phyloP scores from a whole-genome alignment of 768 basidiomycete genomes.

The Leccinum variicolor region DNA sequence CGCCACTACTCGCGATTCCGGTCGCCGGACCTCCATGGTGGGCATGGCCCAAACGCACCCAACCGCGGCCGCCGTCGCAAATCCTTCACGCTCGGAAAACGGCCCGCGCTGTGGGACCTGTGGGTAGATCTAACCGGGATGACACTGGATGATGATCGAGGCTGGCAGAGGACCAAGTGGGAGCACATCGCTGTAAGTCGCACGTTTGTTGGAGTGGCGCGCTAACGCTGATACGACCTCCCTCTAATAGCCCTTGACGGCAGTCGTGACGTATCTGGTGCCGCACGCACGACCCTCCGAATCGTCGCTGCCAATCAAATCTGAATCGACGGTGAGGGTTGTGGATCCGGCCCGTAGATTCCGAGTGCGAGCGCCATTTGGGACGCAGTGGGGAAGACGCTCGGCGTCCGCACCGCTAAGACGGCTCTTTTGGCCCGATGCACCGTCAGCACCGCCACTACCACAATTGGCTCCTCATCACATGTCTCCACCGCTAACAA shows the following conservation, averaged over 20 bases:
- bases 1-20: conserved; percentile 30
- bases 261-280: conserved; percentile 5
- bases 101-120: conserved; percentile 46
- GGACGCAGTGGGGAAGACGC: background rate
- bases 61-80: background rate
- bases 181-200: conserved; percentile 39
- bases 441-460: background rate
- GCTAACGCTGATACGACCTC: background rate
- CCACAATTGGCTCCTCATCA: background rate
- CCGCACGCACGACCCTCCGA: background rate
- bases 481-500: background rate
- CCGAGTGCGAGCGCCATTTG: background rate
- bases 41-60: background rate
- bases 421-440: background rate
- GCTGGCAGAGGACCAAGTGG: conserved; percentile 31
- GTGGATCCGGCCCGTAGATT: background rate
- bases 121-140: conserved; percentile 20
- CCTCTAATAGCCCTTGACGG: conserved; percentile 26
- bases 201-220: background rate
- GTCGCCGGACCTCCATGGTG: background rate
- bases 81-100: conserved; percentile 18
- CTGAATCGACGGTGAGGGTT: background rate
- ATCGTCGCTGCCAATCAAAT: background rate
- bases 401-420: background rate
- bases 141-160: background rate